Evolutionary conservation across 176 grass and related monocot genomes (phyloP), one percentile per base, ranked within the genome.

Genomic region (Lolium perenne): DNA sequence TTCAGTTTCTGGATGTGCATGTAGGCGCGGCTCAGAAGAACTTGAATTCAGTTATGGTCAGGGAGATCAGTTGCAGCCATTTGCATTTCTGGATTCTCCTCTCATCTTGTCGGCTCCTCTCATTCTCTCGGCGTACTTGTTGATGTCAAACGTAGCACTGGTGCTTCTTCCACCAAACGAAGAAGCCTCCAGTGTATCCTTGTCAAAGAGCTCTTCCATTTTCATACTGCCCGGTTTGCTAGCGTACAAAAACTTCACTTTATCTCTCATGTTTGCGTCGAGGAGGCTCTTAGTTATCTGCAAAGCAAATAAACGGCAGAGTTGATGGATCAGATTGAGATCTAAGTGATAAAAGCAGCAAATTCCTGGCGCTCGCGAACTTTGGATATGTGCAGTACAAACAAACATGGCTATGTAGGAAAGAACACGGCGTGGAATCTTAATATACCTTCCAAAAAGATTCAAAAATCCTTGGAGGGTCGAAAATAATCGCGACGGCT

Each of bases 401-500:
- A 46, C 26, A 29, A 29, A 29, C 38, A 23, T 29, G 13, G 45
- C 6, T 14, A 7, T 20, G 38, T 5, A 48, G 47, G 70, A 4
- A 69, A 74, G 6, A 29, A 17, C 14, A 10, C 29, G 38, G 5
- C 21, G 9, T 8, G 18, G 6, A 59, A 4, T 14, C 2, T 22
- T 41, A 8, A 6, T 9, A 46, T 85, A 86, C 90, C 90, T 92
- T 92, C 79, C 86, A 92, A 20, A 91, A 88, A 51, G 82, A 91
- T 25, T 88, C 82, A 72, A 91, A 91, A 58, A 91, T 88, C 77
- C 51, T 85, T 7, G 85, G 90, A 51, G 90, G 86, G 8, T 91
- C 76, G 78, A 80, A 81, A 12, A 77, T n/a, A 23, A 88, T 65
- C 22, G 76, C 90, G 35, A 85, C 8, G 15, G 20, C 90, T 17